Evolutionary conservation across 768 basidiomycete species (phyloP).

Genomic region (Fomitopsis serialis): DNA sequence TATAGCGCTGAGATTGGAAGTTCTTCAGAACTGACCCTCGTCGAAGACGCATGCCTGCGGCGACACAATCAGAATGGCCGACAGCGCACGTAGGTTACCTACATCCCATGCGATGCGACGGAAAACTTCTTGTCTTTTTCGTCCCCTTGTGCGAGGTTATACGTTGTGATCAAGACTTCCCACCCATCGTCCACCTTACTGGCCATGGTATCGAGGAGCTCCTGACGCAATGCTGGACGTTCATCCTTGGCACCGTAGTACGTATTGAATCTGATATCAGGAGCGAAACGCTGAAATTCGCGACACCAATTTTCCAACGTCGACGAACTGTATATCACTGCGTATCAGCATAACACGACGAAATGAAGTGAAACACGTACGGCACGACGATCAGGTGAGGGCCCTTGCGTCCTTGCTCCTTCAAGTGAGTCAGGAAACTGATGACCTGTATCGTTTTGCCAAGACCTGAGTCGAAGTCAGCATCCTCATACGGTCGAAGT

Average conservation of each 20-base stretch:
- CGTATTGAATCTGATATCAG: slow-evolving; percentile 76
- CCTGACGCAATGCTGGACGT: slow-evolving; percentile 66
- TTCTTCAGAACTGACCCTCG: slow-evolving; percentile 98
- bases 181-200: slow-evolving; percentile 54
- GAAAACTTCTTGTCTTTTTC: slow-evolving; percentile 90
- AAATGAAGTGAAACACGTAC: slow-evolving; percentile 41
- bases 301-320: slow-evolving; percentile 98
- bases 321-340: slow-evolving; percentile 58
- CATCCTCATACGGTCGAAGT: slow-evolving; percentile 2
- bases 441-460: slow-evolving; percentile 99
- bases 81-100: slow-evolving; percentile 25
- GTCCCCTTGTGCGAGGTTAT: slow-evolving; percentile 89
- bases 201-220: slow-evolving; percentile 56
- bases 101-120: slow-evolving; percentile 90
- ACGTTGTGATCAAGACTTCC: slow-evolving; percentile 95
- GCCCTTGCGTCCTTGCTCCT: slow-evolving; percentile 70
- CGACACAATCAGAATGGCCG: background rate
- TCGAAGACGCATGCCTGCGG: slow-evolving; percentile 88
- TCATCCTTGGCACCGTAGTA: slow-evolving; percentile 95
- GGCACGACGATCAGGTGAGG: slow-evolving; percentile 95
- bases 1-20: slow-evolving; percentile 95
- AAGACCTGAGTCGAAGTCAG: slow-evolving; percentile 54
- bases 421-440: slow-evolving; percentile 88
- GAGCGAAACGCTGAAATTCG: slow-evolving; percentile 90
- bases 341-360: background rate